phyloP scores from a whole-genome alignment of 345 rosid species.

The Cochlearia excelsa region DNA sequence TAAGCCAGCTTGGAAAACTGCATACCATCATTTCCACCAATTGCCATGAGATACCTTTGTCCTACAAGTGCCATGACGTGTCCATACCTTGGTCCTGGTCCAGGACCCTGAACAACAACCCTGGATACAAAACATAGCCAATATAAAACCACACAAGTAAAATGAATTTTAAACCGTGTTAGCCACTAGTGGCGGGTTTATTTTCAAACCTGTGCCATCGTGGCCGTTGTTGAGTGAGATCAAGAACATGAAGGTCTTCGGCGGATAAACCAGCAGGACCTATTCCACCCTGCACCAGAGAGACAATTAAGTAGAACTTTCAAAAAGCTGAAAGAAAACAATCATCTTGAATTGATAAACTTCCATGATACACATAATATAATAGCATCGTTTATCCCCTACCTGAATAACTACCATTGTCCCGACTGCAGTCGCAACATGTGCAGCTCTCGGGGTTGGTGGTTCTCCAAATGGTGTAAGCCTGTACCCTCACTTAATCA shows the following conservation, averaged over 20 bases:
- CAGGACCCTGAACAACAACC: slow-evolving; percentile 99
- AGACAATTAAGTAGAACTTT: slow-evolving; percentile 12
- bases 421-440: slow-evolving; percentile 98
- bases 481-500: slow-evolving; percentile 41
- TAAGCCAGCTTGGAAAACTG: not conserved
- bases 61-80: slow-evolving; percentile 99
- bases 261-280: slow-evolving; percentile 99
- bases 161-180: not conserved
- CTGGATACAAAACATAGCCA: slow-evolving; percentile 41
- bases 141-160: slow-evolving; percentile 21
- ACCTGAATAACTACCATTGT: slow-evolving; percentile 99
- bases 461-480: slow-evolving; percentile 91
- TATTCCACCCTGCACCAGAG: slow-evolving; percentile 79
- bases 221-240: slow-evolving; percentile 91
- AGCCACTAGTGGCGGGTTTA: not conserved
- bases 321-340: slow-evolving; percentile 3
- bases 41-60: slow-evolving; percentile 98
- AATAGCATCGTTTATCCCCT: slow-evolving; percentile 1
- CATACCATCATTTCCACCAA: slow-evolving; percentile 98
- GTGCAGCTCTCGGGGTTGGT: slow-evolving; percentile 99
- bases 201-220: slow-evolving; percentile 84
- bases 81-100: slow-evolving; percentile 99
- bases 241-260: slow-evolving; percentile 99
- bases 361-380: not conserved
- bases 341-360: not conserved